Evolutionary conservation across 495 filamentous ascomycete genomes (phyloP).

Genomic region (Penicillium antarcticum): DNA sequence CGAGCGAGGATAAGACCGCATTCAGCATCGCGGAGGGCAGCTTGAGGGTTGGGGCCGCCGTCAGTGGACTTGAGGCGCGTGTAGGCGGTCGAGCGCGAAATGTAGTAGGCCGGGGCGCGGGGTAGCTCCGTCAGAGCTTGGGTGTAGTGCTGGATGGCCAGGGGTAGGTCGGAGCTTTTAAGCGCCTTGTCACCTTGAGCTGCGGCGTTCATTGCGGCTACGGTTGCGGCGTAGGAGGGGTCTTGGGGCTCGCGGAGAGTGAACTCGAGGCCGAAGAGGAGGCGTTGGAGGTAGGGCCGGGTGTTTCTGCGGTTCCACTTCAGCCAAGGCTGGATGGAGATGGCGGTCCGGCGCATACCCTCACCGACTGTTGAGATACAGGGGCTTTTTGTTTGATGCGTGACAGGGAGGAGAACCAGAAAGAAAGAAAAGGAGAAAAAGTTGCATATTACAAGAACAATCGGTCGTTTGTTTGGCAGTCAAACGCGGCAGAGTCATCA

Average conservation of each 20-base stretch:
- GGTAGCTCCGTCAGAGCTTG: slow-evolving; percentile 64
- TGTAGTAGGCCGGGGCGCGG: slow-evolving; percentile 75
- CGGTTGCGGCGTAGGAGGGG: background rate
- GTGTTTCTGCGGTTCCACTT: too few species aligned
- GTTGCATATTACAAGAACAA: background rate
- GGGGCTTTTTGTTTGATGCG: background rate
- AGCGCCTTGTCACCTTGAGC: slow-evolving; percentile 63
- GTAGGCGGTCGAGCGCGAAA: slow-evolving; percentile 83
- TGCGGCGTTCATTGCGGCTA: slow-evolving; percentile 55
- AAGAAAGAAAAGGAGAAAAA: background rate
- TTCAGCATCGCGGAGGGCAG: slow-evolving; percentile 78
- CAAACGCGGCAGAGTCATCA: too few species aligned
- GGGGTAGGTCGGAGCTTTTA: slow-evolving; percentile 54
- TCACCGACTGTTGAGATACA: too few species aligned
- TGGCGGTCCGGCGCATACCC: too few species aligned
- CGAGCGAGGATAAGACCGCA: slow-evolving; percentile 65
- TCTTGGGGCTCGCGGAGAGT: background rate
- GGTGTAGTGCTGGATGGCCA: slow-evolving; percentile 72
- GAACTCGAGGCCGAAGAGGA: too few species aligned
- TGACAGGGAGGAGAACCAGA: background rate
- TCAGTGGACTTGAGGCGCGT: slow-evolving; percentile 56
- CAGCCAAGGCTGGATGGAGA: too few species aligned
- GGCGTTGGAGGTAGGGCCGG: background rate
- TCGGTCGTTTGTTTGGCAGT: background rate
- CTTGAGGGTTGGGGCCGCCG: slow-evolving; percentile 42